These are phyloP conservation scores for Melaleuca alternifolia DNA, from an alignment of 345 rosid species.

Conservation along the genomic window DNA sequence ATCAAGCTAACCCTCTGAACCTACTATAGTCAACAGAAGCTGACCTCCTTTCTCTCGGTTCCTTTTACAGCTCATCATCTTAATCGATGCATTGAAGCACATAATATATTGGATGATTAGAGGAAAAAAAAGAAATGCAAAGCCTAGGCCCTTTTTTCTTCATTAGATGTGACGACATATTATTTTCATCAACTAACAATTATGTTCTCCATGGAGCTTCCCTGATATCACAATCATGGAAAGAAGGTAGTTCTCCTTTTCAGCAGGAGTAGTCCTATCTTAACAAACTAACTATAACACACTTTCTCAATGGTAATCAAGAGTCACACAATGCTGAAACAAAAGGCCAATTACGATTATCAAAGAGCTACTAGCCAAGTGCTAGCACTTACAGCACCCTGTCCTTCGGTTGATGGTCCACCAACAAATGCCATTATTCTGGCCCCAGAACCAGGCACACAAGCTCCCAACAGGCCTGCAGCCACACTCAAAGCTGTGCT, in stretches of 20 bases:
- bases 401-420: constrained; percentile 90
- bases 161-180: background rate
- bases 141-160: background rate
- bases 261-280: background rate
- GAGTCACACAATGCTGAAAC: background rate
- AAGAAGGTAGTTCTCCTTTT: background rate
- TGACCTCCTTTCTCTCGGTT: background rate
- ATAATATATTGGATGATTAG: background rate
- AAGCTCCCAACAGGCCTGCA: constrained; percentile 77
- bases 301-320: background rate
- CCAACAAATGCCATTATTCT: constrained; percentile 91
- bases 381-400: constrained; percentile 58
- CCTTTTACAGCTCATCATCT: background rate
- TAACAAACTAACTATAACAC: background rate
- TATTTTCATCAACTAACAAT: background rate
- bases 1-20: background rate
- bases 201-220: background rate
- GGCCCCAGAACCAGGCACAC: constrained; percentile 95
- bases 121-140: background rate
- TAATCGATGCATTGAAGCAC: background rate
- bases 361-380: background rate
- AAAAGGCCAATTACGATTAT: background rate
- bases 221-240: background rate
- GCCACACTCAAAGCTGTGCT: constrained; percentile 86
- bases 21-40: background rate